Evolutionary conservation across 176 grass and related monocot genomes (phyloP).

Genomic region (Oryza australiensis): DNA sequence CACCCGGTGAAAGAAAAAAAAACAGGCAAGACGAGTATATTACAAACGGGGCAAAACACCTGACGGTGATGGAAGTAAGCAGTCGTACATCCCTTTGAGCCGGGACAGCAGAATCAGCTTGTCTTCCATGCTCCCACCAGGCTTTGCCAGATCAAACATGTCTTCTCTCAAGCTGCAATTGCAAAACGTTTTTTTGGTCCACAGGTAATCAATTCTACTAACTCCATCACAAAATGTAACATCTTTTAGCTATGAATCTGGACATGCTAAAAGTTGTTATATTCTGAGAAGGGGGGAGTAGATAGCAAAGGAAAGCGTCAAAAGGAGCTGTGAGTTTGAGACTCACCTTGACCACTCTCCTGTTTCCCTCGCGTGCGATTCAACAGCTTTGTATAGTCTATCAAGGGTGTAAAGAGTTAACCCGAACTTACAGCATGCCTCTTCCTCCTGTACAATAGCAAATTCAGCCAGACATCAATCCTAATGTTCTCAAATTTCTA

Average conservation of each 20-base stretch:
- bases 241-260: too few species aligned
- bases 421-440: conserved; percentile 66
- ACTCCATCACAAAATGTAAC: too few species aligned
- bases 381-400: conserved; percentile 81
- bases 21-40: background rate
- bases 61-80: conserved; percentile 58
- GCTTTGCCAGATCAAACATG: conserved; percentile 82
- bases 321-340: background rate
- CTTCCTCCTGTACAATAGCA: conserved; percentile 60
- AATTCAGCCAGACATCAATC: conserved; percentile 23
- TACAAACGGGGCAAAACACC: conserved; percentile 48
- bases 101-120: conserved; percentile 65
- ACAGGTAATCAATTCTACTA: background rate
- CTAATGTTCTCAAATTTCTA: background rate
- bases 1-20: background rate
- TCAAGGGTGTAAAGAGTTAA: conserved; percentile 81
- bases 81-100: conserved; percentile 76
- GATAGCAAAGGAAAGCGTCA: background rate
- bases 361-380: conserved; percentile 77
- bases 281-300: too few species aligned
- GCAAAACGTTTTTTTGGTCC: conserved; percentile 26
- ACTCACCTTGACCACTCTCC: conserved; percentile 86
- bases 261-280: too few species aligned
- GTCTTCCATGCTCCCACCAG: conserved; percentile 48
- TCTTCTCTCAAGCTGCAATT: conserved; percentile 69